Evolutionary conservation across 2,329 filamentous ascomycete species (phyloP), one percentile per base, ranked within the genome.

Genomic region (Davidsoniella neocaledoniae): DNA sequence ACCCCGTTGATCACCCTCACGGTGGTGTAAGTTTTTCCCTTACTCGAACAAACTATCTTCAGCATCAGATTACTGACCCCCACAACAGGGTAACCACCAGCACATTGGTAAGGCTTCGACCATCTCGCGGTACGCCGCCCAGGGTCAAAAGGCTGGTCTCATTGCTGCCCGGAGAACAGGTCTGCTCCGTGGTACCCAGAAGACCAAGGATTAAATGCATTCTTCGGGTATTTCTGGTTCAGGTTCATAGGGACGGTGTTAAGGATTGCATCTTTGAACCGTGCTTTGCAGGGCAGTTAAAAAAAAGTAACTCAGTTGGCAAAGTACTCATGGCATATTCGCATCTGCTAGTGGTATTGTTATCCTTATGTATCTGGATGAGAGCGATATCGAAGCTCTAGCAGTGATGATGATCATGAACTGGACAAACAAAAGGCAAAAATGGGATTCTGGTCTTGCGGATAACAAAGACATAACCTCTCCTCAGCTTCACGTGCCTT

Each of bases 71-170:
- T 53, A 38, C 71, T 76, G 66, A 77, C 68, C 62, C 56, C 50
- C 54, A 54, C 46, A 58, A 64, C 66, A 75, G 74, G 90, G 91
- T 94, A 96, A 98, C 82, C 91, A 98, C 74, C 91, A 98, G 79
- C 91, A 98, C 74, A 95, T 95, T 67, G 88, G 91, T 84, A 96
- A 98, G 77, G 91, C 91, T 64, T 98, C 91, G 61, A 98, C 91
- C 69, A 98, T 98, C 74, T 94, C 86, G 63, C 83, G 91, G 71
- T 94, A 94, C 76, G 91, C 91, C 65, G 83, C 82, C 70, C 83
- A 87, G 73, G 91, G 91, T 84, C 91, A 98, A 77, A 98, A 98
- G 81, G 91, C 91, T 65, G 91, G 91, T 95, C 90, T 98, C 68
- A 98, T 98, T 76, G 91, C 91, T 72, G 91, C 91, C 73, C 81